A percentile compares a stretch with the other conserved stretches of the same genome.
phyloP scores from a whole-genome alignment of 441 rosid species.

The Brassica balearica region DNA sequence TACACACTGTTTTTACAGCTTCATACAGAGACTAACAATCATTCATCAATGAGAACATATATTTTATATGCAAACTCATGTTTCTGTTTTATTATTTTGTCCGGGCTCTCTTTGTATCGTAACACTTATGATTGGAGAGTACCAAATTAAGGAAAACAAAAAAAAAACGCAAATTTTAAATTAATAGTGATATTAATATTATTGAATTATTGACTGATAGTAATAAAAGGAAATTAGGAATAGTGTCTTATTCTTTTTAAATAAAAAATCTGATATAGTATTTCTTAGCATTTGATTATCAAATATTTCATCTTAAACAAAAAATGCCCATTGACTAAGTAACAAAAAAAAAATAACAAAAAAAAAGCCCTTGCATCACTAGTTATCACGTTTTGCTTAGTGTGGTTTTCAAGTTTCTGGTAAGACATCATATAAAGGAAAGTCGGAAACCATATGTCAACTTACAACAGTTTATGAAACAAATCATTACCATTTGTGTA shows the following conservation, averaged over 20 bases:
- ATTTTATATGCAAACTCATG: constrained; percentile 14
- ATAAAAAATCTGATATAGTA: not conserved
- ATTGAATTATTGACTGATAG: not conserved
- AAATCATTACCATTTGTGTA: not conserved
- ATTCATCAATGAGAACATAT: constrained; percentile 42
- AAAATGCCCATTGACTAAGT: no score
- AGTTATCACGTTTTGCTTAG: not conserved
- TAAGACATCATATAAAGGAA: not conserved
- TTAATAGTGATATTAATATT: not conserved
- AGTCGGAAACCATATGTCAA: not conserved
- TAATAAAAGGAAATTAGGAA: not conserved
- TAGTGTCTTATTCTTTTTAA: not conserved
- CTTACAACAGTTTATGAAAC: not conserved
- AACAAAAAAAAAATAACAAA: no score
- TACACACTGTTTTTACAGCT: constrained; percentile 36
- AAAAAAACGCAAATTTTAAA: not conserved
- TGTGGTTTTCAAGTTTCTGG: not conserved
- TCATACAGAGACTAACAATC: constrained; percentile 36
- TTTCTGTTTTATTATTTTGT: constrained; percentile 30
- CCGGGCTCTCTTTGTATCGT: constrained; percentile 6
- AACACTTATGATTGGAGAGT: not conserved
- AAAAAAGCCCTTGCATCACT: not conserved
- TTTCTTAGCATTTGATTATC: not conserved
- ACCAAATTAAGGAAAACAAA: not conserved
- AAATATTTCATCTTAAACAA: not conserved